A percentile compares a stretch with the other conserved stretches of the same genome.
Evolutionary conservation across 2,329 filamentous ascomycete species (phyloP).

Genomic region (Knufia fluminis): DNA sequence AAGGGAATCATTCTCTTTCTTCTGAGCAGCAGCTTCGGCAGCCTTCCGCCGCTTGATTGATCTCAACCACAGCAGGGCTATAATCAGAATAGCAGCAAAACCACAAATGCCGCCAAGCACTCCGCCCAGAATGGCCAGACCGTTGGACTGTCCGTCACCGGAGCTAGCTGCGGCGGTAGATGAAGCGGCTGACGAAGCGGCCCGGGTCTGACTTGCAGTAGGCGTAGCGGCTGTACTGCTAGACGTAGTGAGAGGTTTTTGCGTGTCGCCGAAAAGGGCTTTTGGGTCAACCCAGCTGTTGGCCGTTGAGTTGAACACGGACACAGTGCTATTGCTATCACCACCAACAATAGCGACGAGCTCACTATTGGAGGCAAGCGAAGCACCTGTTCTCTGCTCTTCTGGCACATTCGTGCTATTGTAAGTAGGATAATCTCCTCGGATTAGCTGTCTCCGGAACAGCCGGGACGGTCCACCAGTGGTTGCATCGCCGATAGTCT

Average conservation of each 20-base stretch:
- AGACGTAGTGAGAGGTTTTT: conserved; percentile 26
- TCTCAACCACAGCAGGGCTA: conserved; percentile 61
- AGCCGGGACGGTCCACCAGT: conserved; percentile 40
- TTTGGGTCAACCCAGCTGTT: conserved; percentile 74
- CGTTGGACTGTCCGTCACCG: conserved; percentile 24
- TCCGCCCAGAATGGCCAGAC: conserved; percentile 61
- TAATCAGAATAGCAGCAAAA: conserved; percentile 58
- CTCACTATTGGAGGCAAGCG: conserved; percentile 57
- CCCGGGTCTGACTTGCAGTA: conserved; percentile 23
- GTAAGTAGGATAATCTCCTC: conserved; percentile 62
- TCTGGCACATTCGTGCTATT: conserved; percentile 64
- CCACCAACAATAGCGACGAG: conserved; percentile 73
- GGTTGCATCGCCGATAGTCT: conserved; percentile 40
- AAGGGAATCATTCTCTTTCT: conserved; percentile 39
- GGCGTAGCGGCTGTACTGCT: conserved; percentile 24
- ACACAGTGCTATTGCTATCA: conserved; percentile 55
- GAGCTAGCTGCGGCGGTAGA: conserved; percentile 28
- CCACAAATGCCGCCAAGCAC: conserved; percentile 75
- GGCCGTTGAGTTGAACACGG: conserved; percentile 64
- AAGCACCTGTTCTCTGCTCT: conserved; percentile 56
- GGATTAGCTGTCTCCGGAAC: neutral
- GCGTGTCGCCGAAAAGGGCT: conserved; percentile 47
- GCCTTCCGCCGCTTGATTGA: conserved; percentile 49
- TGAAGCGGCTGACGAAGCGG: conserved; percentile 27
- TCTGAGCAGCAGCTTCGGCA: conserved; percentile 28